Evolutionary conservation across 2,329 filamentous ascomycete species (phyloP), one percentile per base, ranked within the genome.

Genomic region (Ophiostoma tasmaniense): DNA sequence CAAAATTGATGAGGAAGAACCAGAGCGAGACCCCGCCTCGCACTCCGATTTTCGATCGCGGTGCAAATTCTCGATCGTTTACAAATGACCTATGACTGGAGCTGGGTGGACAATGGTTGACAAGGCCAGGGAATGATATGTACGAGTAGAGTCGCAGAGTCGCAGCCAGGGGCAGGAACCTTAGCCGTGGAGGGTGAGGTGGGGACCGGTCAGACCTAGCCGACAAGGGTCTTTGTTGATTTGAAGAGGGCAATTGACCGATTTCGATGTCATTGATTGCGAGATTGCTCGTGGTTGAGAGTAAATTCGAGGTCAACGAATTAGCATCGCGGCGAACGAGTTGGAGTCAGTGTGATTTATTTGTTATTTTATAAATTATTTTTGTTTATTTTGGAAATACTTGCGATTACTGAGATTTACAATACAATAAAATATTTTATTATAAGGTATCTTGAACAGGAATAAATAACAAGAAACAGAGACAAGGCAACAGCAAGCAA

Each of bases 31-130:
- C 42, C 55, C 55, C 55, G 55, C 55, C 52, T 30, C 37, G 37
- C 13, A 17, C 5, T 61, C 25, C 25, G 55, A 25, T 17, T 61
- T 30, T 61, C 55, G 55, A 61, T 61, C 55, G 55, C 14, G 25
- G 55, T 61, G 55, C 55, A 61, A 61, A 61, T 61, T 61, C 55
- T 61, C 55, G 55, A 61, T 61, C 55, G 13, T 61, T 61, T 6
- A 33, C 25, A 14, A 17, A 14, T 6, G 55, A 30, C 25, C 25
- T 61, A 61, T 30, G 55, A 61, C 55, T 61, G 55, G 25, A 61
- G 55, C 42, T 45, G 42, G 42, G 42, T 45, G 42, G 25, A 28
- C 22, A 30, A 30, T 25, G 55, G 14, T 59, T 28, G 25, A 61
- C 55, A 61, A 28, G 13, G 55, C 55, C 55, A 61, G 30, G 22